Evolutionary conservation across 768 basidiomycete genomes (phyloP), one percentile per base, ranked within the genome.

Genomic region (Gloeopeniophorella convolvens): DNA sequence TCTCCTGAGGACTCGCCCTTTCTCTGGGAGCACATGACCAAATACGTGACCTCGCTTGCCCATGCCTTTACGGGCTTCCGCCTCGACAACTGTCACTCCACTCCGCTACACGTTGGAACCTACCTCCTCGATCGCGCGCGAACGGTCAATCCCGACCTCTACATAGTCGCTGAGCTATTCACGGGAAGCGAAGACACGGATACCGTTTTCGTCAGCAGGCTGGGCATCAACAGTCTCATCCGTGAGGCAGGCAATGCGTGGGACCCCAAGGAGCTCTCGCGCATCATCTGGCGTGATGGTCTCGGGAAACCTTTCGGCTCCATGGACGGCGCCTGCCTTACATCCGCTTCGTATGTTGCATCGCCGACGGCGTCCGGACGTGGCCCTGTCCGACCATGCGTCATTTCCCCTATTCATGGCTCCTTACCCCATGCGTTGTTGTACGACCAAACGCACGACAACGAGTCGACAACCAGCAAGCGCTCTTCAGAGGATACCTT

Each of bases 11-110:
- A 75, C 6, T 85, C 86, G 2, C 70, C 76, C 1, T 83, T 84
- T 56, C 71, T 98, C 35, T 99, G 96, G 96, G 64, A 77, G 28
- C 84, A 92, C 67, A 97, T 98, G 82, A 83, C 76, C 10, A 69
- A 73, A 45, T 98, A 99, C 59, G 89, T 93, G 49, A 76, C 74
- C 42, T 74, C 75, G 8, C 83, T 98, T 23, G 96, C 95, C 0
- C 70, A 69, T 32, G 77, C 78, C 7, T 99, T 97, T 63, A 87
- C 97, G 53, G 96, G 96, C 9, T 99, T 99, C 77, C 81, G 96
- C 24, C 85, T 99, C 60, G 96, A 99, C 69, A 99, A 99, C 63
- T 96, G 92, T 55, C 95, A 99, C 68, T 98, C 95, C 3, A 99
- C 96, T 0, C 96, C 96, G 12, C 69, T 98, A 28, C 82, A 90